A percentile compares a stretch with the other conserved stretches of the same genome.
Conservation (phyloP, 345 rosid genomes). For the Gossypioides kirkii region DNA sequence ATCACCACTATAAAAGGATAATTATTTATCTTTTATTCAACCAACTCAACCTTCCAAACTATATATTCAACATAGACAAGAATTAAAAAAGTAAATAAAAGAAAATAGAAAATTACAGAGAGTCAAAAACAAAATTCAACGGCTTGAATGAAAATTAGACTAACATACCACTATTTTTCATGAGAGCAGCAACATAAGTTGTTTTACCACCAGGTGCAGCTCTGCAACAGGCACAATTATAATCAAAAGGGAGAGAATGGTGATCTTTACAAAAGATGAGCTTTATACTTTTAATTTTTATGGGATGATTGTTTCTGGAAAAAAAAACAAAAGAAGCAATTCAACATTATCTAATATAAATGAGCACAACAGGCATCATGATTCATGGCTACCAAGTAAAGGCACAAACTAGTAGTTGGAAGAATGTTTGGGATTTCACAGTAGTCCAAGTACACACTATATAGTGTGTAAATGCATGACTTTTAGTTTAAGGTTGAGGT, state of each 20-base stretch:
- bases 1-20: background rate
- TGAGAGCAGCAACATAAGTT: slow-evolving; percentile 69
- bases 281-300: background rate
- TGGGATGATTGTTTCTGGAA: background rate
- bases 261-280: background rate
- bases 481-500: background rate
- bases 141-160: slow-evolving; percentile 9
- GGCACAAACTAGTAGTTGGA: background rate
- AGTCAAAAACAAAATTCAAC: background rate
- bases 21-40: background rate
- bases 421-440: background rate
- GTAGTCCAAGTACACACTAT: background rate
- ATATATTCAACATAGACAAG: background rate
- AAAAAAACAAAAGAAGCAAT: background rate
- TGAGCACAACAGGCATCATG: background rate
- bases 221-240: slow-evolving; percentile 38
- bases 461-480: background rate
- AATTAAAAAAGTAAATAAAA: background rate
- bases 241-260: slow-evolving; percentile 3
- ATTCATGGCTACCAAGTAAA: background rate
- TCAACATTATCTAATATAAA: background rate
- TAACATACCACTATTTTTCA: slow-evolving; percentile 77
- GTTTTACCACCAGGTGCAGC: slow-evolving; percentile 98
- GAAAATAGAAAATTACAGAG: background rate
- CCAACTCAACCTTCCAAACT: background rate